Conservation (phyloP, 768 basidiomycete species). For the Naganishia vishniacii region DNA sequence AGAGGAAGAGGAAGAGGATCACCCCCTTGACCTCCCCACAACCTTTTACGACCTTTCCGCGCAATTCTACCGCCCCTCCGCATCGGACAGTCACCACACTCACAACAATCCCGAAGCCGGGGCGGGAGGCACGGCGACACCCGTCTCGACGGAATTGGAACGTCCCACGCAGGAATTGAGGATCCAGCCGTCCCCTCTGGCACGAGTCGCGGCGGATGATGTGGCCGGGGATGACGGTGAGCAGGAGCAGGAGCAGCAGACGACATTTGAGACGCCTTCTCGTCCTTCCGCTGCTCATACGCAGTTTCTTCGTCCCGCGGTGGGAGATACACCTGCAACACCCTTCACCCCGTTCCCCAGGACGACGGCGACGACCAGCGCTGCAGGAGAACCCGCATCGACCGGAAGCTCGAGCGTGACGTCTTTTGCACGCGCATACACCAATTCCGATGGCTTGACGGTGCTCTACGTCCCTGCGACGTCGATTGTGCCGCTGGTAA, state of each 20-base stretch:
- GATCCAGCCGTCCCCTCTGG: constrained; percentile 3
- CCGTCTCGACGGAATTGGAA: constrained; percentile 24
- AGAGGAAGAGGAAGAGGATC: too few species aligned
- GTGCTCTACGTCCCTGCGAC: constrained; percentile 1
- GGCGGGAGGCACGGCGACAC: not conserved
- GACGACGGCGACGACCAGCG: too few species aligned
- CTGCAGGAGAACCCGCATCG: too few species aligned
- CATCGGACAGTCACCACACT: not conserved
- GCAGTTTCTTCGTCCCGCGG: too few species aligned
- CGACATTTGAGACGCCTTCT: constrained; percentile 14
- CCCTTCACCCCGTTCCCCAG: constrained; percentile 2
- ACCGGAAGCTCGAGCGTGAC: constrained; percentile 11
- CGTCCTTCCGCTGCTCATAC: constrained; percentile 1
- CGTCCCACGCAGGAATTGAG: constrained; percentile 24
- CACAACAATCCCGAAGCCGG: not conserved
- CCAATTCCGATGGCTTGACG: constrained; percentile 28
- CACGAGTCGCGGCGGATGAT: not conserved
- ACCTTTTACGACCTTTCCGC: constrained; percentile 26
- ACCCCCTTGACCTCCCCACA: constrained; percentile 23
- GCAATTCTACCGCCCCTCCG: constrained; percentile 31
- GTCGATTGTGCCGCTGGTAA: constrained; percentile 8
- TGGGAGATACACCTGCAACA: not conserved
- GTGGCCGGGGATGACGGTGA: not conserved
- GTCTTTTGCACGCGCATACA: constrained; percentile 7
- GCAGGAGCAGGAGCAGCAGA: not conserved